Conservation (phyloP, 2,329 filamentous ascomycete genomes). For the Diaporthe australafricana region DNA sequence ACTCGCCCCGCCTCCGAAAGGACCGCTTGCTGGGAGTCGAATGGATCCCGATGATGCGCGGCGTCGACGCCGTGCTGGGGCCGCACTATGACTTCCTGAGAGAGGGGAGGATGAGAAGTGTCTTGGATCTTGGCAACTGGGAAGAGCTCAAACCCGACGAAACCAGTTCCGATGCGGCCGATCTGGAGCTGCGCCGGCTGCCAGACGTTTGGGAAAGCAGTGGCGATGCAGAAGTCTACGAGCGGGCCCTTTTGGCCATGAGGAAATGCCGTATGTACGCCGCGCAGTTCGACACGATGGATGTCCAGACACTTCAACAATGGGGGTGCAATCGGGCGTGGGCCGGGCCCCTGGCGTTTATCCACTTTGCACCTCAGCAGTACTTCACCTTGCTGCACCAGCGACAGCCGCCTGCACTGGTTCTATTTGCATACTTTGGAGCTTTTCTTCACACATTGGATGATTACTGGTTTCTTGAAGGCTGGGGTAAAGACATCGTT, state of each 20-base stretch:
- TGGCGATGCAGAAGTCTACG: not conserved
- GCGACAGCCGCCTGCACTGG: not conserved
- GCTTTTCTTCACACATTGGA: not conserved
- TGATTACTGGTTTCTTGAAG: not conserved
- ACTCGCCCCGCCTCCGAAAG: conserved; percentile 2
- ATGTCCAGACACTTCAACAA: not conserved
- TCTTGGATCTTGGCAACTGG: not conserved
- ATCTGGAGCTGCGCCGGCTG: not conserved
- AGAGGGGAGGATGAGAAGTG: not conserved
- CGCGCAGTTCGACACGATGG: not conserved
- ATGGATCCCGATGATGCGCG: conserved; percentile 7
- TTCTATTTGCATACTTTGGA: not conserved
- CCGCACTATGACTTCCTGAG: not conserved
- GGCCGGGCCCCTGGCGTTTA: not conserved
- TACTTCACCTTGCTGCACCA: not conserved
- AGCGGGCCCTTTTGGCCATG: not conserved
- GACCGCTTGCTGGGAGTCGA: not conserved
- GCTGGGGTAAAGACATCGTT: not conserved
- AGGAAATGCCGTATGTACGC: not conserved
- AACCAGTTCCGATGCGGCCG: not conserved
- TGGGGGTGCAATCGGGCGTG: not conserved
- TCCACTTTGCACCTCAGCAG: not conserved
- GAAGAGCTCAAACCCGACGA: not conserved
- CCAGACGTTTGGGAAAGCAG: not conserved
- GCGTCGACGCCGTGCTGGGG: not conserved